Evolutionary conservation across 768 basidiomycete genomes (phyloP), one percentile per base, ranked within the genome.

Genomic region (Hygrophorus russula): DNA sequence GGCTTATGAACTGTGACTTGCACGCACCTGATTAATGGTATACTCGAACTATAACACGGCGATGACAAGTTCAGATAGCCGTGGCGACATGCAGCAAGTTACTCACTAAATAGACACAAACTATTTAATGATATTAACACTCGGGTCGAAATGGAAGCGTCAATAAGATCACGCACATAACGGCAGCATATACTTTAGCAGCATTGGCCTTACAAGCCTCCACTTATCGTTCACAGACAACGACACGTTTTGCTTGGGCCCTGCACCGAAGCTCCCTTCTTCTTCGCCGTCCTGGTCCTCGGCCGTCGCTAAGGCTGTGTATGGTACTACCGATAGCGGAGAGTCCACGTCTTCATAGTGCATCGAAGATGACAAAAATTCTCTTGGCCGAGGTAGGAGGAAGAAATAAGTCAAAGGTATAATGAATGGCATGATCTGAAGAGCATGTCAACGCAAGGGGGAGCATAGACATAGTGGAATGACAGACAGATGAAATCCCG

Each of bases 161-260:
- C n/a, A 4, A 29, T 35, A 38, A n/a, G 33, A 2, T 11, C 2
- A 73, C 87, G 67, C 51, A 89, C 87, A 88, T 33, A 99, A 64
- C 2, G 92, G 93, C n/a, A 92, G 53, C 93, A 98, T 97, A 58
- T 89, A 98, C 49, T 74, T 78, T 41, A 71, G 44, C 30, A 96
- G 57, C 49, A 97, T 62, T 4, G 94, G 93, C 55, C 71, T 78
- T 39, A 88, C 81, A 4, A 99, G 65, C 18, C 67, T 63, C 74
- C 87, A 77, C 63, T 97, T 98, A 49, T 96, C 90, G 27, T 55
- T 60, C 1, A 69, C 64, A 2, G 78, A 69, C n/a, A 96, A 61
- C 4, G 77, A 61, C 4, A 77, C 65, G 1, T 62, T 65, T 36
- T 62, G 56, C 53, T 73, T 73, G 3, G 69, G 60, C 9, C 59